A percentile compares a stretch with the other conserved stretches of the same genome.
These are phyloP conservation scores for Apiospora rasikravindrae DNA, from an alignment of 2,329 filamentous ascomycete species.

Conservation along the genomic window DNA sequence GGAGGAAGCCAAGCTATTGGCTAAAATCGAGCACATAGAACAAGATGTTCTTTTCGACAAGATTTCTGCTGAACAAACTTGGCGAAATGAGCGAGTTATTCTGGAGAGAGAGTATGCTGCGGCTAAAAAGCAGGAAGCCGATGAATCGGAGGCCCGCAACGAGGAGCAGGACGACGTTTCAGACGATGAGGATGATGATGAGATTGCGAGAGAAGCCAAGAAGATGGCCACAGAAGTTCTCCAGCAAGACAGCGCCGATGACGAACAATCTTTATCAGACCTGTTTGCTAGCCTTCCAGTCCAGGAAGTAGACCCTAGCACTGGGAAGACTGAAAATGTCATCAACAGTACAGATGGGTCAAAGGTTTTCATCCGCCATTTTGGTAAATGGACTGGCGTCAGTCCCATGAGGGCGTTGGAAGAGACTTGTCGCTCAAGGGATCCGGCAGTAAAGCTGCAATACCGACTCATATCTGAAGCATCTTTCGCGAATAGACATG, in stretches of 20 bases:
- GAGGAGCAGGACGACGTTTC: conserved; percentile 39
- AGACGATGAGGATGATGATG: conserved; percentile 49
- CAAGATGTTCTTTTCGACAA: conserved; percentile 78
- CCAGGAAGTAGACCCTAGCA: conserved; percentile 61
- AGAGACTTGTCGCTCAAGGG: conserved; percentile 85
- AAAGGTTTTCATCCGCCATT: conserved; percentile 74
- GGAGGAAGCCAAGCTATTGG: conserved; percentile 68
- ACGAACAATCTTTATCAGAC: conserved; percentile 53
- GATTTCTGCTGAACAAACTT: conserved; percentile 66
- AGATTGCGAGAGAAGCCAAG: conserved; percentile 60
- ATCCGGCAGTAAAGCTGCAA: conserved; percentile 69
- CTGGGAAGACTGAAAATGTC: conserved; percentile 63
- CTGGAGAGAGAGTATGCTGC: conserved; percentile 67
- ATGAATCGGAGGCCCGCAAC: conserved; percentile 41
- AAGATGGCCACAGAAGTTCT: conserved; percentile 64
- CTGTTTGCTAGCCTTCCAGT: conserved; percentile 67
- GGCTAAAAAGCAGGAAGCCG: conserved; percentile 48
- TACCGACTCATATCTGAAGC: conserved; percentile 75
- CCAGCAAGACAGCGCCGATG: conserved; percentile 60
- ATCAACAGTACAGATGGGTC: conserved; percentile 57
- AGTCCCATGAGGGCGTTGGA: conserved; percentile 79
- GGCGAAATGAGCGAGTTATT: conserved; percentile 63
- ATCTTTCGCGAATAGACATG: conserved; percentile 76
- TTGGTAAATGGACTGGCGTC: conserved; percentile 81
- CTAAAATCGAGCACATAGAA: conserved; percentile 78